Evolutionary conservation across 2,329 filamentous ascomycete species (phyloP).

Genomic region (Daldinia sp.): DNA sequence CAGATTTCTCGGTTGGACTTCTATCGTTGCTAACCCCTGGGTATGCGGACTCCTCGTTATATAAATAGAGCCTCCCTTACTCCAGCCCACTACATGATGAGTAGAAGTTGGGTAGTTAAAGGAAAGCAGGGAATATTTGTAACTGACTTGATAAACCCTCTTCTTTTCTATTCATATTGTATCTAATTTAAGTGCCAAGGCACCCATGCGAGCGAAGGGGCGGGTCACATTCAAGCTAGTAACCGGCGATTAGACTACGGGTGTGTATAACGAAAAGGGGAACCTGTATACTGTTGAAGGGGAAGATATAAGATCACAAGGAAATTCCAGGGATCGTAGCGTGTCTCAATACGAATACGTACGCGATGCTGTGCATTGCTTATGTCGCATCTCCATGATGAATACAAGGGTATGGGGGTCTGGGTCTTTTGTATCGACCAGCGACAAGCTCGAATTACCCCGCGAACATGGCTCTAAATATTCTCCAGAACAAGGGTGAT

Average conservation of each 20-base stretch:
- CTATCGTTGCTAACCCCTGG: background rate
- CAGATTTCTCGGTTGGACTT: background rate
- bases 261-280: background rate
- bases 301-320: background rate
- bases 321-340: background rate
- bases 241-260: no score
- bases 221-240: no score
- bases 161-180: no score
- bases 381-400: background rate
- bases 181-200: no score
- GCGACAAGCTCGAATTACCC: background rate
- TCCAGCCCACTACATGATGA: background rate
- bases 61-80: background rate
- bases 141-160: no score
- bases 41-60: background rate
- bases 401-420: background rate
- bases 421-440: background rate
- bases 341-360: constrained; percentile 2
- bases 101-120: no score
- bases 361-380: background rate
- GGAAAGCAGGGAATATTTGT: no score
- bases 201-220: no score
- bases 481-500: background rate
- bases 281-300: background rate
- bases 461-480: background rate